A percentile compares a stretch with the other conserved stretches of the same genome.
Evolutionary conservation across 116 monocot genomes (phyloP).

Genomic region (Iris pallida): DNA sequence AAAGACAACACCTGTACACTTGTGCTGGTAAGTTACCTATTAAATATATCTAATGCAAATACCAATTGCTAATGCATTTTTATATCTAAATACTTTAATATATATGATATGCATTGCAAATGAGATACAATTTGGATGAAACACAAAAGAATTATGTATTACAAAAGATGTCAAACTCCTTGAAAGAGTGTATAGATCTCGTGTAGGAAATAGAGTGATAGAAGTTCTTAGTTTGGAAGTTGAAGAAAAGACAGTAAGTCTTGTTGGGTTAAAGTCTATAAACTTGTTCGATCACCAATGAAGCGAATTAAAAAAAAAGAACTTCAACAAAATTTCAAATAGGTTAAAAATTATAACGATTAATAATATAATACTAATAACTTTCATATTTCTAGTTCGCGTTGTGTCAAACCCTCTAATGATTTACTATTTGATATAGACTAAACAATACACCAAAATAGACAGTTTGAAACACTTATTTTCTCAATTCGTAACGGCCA

Average conservation of each 20-base stretch:
- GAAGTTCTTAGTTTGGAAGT: not conserved
- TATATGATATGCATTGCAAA: too few species aligned
- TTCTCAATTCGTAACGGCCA: too few species aligned
- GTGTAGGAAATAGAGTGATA: not conserved
- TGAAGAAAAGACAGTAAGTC: not conserved
- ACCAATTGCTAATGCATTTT: too few species aligned
- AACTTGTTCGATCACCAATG: not conserved
- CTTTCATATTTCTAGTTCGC: too few species aligned
- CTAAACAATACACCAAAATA: too few species aligned
- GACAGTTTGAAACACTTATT: too few species aligned
- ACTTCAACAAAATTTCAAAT: not conserved
- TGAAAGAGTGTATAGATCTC: not conserved
- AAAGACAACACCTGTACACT: not conserved
- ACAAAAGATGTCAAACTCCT: not conserved
- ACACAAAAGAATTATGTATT: not conserved
- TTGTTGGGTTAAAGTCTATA: not conserved
- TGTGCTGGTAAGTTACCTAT: not conserved
- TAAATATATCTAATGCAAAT: too few species aligned
- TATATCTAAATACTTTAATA: too few species aligned
- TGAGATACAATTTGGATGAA: not conserved
- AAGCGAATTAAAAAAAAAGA: not conserved
- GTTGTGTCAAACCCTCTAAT: too few species aligned
- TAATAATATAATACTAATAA: too few species aligned
- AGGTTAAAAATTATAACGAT: not conserved
- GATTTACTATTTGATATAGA: too few species aligned